Conservation (phyloP, 768 basidiomycete genomes). For the Termitomyces sp. region DNA sequence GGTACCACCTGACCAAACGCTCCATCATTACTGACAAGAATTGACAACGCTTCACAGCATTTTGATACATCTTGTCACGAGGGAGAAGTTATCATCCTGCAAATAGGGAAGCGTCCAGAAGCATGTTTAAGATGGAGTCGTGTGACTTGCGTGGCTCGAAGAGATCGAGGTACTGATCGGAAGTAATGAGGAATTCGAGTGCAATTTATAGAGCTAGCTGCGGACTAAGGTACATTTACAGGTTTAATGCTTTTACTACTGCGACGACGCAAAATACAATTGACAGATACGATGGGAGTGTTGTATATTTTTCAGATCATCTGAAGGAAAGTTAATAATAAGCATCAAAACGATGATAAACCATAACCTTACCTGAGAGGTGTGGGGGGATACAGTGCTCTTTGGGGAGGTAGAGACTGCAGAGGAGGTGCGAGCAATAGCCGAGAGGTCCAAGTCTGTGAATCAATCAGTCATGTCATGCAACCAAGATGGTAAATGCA, state of each 20-base stretch:
- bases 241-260: neutral
- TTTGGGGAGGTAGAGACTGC: constrained; percentile 52
- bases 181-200: neutral
- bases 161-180: neutral
- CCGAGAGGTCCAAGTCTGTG: constrained; percentile 54
- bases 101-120: neutral
- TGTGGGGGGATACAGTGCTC: constrained; percentile 11
- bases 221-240: constrained; percentile 2
- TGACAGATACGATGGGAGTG: neutral
- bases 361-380: neutral
- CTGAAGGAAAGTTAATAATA: neutral
- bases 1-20: neutral
- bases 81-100: neutral
- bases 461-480: constrained; percentile 1
- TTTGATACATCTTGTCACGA: neutral
- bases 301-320: constrained; percentile 2
- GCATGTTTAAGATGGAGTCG: neutral
- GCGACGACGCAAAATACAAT: neutral
- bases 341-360: neutral
- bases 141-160: neutral
- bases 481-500: neutral
- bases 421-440: constrained; percentile 80
- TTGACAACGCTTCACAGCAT: neutral
- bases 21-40: neutral
- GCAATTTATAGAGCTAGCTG: neutral